A percentile compares a stretch with the other conserved stretches of the same genome.
These are phyloP conservation scores for Cyclaneusma minus DNA, from an alignment of 2,329 filamentous ascomycete genomes.

Conservation along the genomic window DNA sequence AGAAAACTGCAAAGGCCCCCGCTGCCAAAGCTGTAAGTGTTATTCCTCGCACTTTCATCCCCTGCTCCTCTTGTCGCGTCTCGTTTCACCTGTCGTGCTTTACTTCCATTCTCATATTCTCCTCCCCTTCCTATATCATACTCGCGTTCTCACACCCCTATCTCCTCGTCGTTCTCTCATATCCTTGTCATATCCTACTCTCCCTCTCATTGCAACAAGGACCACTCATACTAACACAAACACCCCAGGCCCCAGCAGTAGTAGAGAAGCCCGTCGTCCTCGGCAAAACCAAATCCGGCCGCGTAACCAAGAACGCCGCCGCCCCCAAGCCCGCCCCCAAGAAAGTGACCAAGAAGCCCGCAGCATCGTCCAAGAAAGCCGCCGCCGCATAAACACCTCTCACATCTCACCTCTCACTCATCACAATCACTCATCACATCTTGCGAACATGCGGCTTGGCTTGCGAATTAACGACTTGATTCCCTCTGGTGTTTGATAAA, in stretches of 20 bases:
- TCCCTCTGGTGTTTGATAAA: no score
- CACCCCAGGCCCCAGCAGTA: constrained; percentile 48
- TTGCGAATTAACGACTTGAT: no score
- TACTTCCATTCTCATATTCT: no score
- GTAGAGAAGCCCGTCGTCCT: constrained; percentile 46
- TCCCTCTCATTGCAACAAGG: not conserved
- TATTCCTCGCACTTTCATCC: constrained; percentile 13
- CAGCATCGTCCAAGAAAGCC: constrained; percentile 17
- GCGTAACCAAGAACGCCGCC: constrained; percentile 42
- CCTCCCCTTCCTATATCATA: no score
- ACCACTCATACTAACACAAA: no score
- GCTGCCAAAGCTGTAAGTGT: constrained; percentile 15
- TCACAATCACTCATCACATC: no score
- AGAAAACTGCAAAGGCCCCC: constrained; percentile 27
- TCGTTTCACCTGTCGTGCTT: constrained; percentile 20
- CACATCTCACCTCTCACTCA: no score
- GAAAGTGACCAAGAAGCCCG: constrained; percentile 22
- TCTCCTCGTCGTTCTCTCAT: no score
- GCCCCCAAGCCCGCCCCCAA: constrained; percentile 28
- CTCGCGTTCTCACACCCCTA: no score
- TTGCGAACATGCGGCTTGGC: no score
- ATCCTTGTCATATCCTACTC: not conserved
- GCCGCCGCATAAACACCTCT: no score
- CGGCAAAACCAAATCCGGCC: constrained; percentile 58
- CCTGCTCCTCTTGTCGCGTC: not conserved